Base-by-base conservation (phyloP, 805 yeast species). In the Kurtzmaniella fragi region DNA sequence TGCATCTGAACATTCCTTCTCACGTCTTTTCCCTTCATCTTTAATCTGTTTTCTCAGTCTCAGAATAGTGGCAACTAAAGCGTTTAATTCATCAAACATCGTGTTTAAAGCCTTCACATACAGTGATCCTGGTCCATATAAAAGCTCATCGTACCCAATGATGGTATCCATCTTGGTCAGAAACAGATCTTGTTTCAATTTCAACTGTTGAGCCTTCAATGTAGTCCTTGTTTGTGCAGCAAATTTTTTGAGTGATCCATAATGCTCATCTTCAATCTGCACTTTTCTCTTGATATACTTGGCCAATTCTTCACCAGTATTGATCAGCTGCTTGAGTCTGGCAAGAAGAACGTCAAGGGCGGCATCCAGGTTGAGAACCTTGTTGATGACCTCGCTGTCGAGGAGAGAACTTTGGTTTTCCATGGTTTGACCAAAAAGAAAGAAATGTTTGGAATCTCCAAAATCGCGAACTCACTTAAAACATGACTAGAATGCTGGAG, bases 281-380 rank as follows among this genome's bases (percentile, higher is more conserved):
- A 88, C 88, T 51, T 85, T 83, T 61, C 82, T 85, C 56, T 83
- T 84, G 40, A 91, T 67, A 59, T 78, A 93, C 48, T 78, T 78
- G 23, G 87, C 71, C 50, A 88, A 82, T 54, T 93, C 98, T 52
- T 89, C 96, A 47, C 95, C 82, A 0, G 95, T 81, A 43, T 73
- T 71, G 32, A 90, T 71, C 42, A 89, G 78, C 58, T 83, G 91
- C 61, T 91, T 91, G 41, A 90, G 70, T 31, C 95, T 71, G 1
- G 71, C 63, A 37, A 90, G 67, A 14, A 91, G 67, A 0, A 87
- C 71, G 43, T 84, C 93, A 38, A 88, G 73, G 2, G 95, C 85
- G 5, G 79, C 72, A 57, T 87, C 95, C n/a, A 86, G 75, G 44
- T 72, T 72, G 51, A 84, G 60, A 14, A 84, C 70, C 25, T 63